Evolutionary conservation across 2,329 filamentous ascomycete species (phyloP).

Genomic region (Didymella pinodella): DNA sequence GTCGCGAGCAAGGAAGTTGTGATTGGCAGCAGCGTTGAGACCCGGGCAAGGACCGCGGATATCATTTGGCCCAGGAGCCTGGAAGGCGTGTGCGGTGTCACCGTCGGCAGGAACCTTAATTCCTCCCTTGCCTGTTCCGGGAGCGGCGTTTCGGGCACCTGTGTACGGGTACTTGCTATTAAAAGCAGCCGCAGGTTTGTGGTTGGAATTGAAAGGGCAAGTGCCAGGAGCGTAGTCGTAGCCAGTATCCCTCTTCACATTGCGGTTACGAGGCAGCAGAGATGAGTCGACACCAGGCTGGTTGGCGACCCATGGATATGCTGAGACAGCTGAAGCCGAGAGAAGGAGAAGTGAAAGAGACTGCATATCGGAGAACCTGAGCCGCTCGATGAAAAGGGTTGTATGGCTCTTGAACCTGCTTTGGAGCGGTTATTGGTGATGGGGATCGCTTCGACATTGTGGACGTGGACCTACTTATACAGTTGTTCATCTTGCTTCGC

Average conservation of each 20-base stretch:
- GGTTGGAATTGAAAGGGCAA: conserved; percentile 38
- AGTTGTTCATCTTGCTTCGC: conserved; percentile 6
- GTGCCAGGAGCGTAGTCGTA: conserved; percentile 3
- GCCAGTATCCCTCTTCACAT: conserved; percentile 17
- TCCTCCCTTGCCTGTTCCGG: conserved; percentile 54
- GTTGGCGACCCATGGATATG: conserved; percentile 32
- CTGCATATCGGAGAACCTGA: conserved; percentile 24
- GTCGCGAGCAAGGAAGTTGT: conserved; percentile 53
- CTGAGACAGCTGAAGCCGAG: conserved; percentile 25
- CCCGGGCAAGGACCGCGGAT: conserved; percentile 52
- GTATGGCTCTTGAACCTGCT: neutral
- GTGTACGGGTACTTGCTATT: conserved; percentile 50
- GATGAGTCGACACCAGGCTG: conserved; percentile 32
- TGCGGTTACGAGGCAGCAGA: conserved; percentile 21
- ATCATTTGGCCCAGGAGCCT: conserved; percentile 31
- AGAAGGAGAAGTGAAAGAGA: conserved; percentile 28
- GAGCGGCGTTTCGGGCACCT: conserved; percentile 52
- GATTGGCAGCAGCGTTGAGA: conserved; percentile 54
- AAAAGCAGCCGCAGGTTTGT: conserved; percentile 33
- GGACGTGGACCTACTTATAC: conserved; percentile 16
- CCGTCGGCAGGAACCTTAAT: conserved; percentile 55
- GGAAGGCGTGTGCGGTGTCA: conserved; percentile 45
- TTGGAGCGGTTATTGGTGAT: neutral
- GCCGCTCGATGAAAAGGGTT: conserved; percentile 6
- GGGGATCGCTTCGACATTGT: neutral